Evolutionary conservation across 768 basidiomycete species (phyloP).

Genomic region (Mycena belliarum): DNA sequence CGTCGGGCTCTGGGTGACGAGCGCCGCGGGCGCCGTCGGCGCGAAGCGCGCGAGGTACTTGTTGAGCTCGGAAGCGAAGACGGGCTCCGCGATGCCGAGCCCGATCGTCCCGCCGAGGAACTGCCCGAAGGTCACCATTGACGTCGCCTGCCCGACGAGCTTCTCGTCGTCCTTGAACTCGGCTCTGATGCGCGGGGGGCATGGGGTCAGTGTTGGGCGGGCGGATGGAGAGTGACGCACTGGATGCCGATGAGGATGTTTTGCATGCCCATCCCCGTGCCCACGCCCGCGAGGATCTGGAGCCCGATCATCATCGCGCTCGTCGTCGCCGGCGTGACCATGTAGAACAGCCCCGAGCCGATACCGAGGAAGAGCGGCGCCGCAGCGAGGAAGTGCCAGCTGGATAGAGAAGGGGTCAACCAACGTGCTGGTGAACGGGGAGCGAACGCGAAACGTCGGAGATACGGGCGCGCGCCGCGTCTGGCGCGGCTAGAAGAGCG

Average conservation of each 20-base stretch:
- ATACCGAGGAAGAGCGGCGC: constrained; percentile 6
- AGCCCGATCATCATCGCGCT: not conserved
- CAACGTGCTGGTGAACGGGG: no score
- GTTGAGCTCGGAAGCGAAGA: constrained; percentile 7
- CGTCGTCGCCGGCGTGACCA: not conserved
- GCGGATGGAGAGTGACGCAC: not conserved
- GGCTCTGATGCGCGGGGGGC: no score
- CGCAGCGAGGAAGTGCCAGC: constrained; percentile 13
- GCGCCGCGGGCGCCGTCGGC: constrained; percentile 1
- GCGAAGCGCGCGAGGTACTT: constrained; percentile 5
- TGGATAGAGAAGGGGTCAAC: not conserved
- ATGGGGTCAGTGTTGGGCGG: not conserved
- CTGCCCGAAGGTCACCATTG: constrained; percentile 9
- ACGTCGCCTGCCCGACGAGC: constrained; percentile 10
- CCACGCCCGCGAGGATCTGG: constrained; percentile 10
- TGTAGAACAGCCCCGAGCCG: constrained; percentile 13
- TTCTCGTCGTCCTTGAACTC: constrained; percentile 10
- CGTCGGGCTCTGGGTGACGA: constrained; percentile 6
- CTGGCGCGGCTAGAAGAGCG: no score
- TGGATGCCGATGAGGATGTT: constrained; percentile 9
- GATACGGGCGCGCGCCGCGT: no score
- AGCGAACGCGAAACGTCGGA: no score
- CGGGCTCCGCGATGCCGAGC: constrained; percentile 12
- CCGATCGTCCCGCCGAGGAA: constrained; percentile 14
- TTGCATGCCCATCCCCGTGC: constrained; percentile 11